Conservation (phyloP, 108 stramenopile genomes). For the Discostella stelligeroides region DNA sequence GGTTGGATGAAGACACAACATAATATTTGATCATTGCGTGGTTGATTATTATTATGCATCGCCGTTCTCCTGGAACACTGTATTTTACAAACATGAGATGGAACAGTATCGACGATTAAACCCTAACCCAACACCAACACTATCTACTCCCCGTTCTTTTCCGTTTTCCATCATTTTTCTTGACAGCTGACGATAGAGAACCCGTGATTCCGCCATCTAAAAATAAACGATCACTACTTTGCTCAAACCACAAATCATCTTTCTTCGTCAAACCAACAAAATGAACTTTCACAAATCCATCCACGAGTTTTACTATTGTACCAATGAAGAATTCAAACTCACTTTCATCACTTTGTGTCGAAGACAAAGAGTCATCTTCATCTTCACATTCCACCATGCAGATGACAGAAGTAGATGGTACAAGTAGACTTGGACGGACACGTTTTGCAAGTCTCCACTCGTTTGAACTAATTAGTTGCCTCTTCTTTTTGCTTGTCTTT, state of each 20-base stretch:
- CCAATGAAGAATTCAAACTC: slow-evolving; percentile 81
- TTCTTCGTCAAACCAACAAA: slow-evolving; percentile 64
- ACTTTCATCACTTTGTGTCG: slow-evolving; percentile 8
- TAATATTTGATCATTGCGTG: too few species aligned
- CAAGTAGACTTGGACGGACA: slow-evolving; percentile 32
- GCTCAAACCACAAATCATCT: slow-evolving; percentile 78
- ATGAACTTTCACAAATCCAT: slow-evolving; percentile 75
- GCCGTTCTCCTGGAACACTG: too few species aligned
- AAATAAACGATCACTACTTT: slow-evolving; percentile 65
- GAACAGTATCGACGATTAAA: too few species aligned
- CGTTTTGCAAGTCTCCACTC: slow-evolving; percentile 54
- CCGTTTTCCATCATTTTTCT: slow-evolving; percentile 6
- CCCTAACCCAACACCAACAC: too few species aligned
- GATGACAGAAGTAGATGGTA: slow-evolving; percentile 38
- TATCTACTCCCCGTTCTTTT: too few species aligned
- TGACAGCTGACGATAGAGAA: slow-evolving; percentile 14
- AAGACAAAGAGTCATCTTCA: slow-evolving; percentile 3
- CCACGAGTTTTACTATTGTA: slow-evolving; percentile 54
- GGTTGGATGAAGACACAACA: too few species aligned
- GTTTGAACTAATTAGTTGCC: slow-evolving; percentile 26
- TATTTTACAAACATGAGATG: too few species aligned
- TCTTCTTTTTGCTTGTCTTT: slow-evolving; percentile 19
- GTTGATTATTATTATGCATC: too few species aligned
- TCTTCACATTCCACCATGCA: slow-evolving; percentile 42
- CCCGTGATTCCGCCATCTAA: slow-evolving; percentile 70